Evolutionary conservation across 768 basidiomycete genomes (phyloP), one percentile per base, ranked within the genome.

Genomic region (Leccinum truebloodii): DNA sequence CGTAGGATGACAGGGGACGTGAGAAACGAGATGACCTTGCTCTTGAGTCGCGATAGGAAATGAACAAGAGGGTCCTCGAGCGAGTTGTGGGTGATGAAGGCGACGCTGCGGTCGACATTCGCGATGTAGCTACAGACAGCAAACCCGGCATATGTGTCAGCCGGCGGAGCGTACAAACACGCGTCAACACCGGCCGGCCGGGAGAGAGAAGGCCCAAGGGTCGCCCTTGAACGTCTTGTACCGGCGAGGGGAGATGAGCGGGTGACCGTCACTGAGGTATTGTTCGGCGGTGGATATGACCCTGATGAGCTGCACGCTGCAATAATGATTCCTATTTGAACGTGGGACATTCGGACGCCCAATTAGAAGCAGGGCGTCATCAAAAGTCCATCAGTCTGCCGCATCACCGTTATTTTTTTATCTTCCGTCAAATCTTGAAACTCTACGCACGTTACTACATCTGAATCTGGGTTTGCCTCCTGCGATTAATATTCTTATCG

Each of bases 51-150:
- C 96, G 84, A 76, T 91, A 94, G 6, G 95, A 96, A 61, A 95
- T 88, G 76, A 98, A 98, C 68, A 98, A 85, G 57, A 93, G 84
- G 3, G 96, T 98, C 52, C 96, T 77, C 1, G 92, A 94, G 67
- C 96, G 88, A 37, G 90, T 94, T 44, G 86, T 83, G 46, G 78
- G 78, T 58, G 74, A 71, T 32, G 73, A 71, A 30, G 76, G 71
- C 65, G 65, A 67, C 57, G 65, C 54, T 12, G 64, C 4, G 63
- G 73, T 69, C 55, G 78, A 68, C 72, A 74, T 75, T 12, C 75
- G 66, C 28, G 24, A 64, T 57, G 67, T 60, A 59, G 69, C 66
- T 35, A 55, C 54, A 55, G 65, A 58, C 44, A 41, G 60, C 22
- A 50, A 51, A 30, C 30, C 28, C 54, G 46, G 37, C 20, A 55